Evolutionary conservation across 495 filamentous ascomycete species (phyloP).

Genomic region (Bathelium albidoporum): DNA sequence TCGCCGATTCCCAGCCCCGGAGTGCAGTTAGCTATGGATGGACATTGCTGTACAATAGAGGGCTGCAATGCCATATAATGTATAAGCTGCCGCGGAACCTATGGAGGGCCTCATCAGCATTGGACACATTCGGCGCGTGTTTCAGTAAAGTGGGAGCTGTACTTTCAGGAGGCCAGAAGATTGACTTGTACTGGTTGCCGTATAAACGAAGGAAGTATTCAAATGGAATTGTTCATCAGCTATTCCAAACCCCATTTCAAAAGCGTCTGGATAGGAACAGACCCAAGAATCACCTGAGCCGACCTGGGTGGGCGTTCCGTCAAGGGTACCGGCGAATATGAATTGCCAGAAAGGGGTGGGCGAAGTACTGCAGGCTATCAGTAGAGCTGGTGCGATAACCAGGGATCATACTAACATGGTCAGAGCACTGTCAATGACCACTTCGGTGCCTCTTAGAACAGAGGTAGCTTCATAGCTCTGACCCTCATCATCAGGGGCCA

Average conservation of each 20-base stretch:
- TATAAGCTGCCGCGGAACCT: neutral
- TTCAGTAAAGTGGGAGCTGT: neutral
- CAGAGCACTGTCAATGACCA: neutral
- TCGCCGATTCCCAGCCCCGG: neutral
- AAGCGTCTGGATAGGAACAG: neutral
- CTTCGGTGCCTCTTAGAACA: neutral
- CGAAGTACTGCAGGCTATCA: neutral
- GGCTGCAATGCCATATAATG: neutral
- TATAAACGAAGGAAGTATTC: neutral
- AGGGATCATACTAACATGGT: neutral
- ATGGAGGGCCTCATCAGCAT: neutral
- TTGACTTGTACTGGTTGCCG: neutral
- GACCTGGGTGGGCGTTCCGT: neutral
- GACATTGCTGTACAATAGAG: neutral
- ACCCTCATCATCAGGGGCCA: neutral
- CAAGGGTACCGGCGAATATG: neutral
- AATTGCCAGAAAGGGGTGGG: neutral
- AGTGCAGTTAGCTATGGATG: neutral
- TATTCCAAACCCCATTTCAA: no score
- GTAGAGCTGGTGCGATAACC: neutral
- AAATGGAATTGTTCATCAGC: neutral
- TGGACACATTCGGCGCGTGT: neutral
- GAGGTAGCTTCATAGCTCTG: neutral
- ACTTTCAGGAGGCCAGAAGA: neutral
- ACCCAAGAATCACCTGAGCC: neutral